phyloP scores from a whole-genome alignment of 2,329 filamentous ascomycete genomes.

The Metarhizium guizhouense region DNA sequence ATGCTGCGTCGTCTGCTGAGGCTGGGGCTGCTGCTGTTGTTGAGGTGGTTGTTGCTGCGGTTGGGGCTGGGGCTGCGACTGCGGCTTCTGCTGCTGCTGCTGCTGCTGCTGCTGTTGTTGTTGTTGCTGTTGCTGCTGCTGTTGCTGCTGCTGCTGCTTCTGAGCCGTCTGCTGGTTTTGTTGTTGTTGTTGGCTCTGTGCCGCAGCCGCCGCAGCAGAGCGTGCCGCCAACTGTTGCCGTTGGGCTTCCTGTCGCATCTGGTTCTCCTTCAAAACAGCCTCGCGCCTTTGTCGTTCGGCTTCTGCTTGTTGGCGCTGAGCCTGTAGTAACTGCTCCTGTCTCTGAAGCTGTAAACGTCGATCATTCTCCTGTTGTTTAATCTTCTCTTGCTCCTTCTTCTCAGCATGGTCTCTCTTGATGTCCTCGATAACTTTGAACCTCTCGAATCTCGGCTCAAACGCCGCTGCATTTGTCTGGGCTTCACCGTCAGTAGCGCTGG shows the following conservation, averaged over 20 bases:
- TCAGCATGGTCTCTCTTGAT: constrained; percentile 73
- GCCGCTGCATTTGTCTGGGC: constrained; percentile 60
- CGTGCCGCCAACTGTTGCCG: constrained; percentile 24
- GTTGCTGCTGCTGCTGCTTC: not conserved
- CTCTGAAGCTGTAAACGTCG: constrained; percentile 40
- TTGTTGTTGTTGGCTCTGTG: constrained; percentile 14
- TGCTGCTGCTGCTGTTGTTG: constrained; percentile 12
- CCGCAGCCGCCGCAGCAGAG: constrained; percentile 12
- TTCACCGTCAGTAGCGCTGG: constrained; percentile 57
- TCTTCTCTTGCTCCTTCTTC: constrained; percentile 67
- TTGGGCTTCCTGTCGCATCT: constrained; percentile 27
- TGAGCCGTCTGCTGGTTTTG: not conserved
- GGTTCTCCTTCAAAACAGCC: constrained; percentile 25
- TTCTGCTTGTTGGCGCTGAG: constrained; percentile 36
- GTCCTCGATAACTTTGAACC: constrained; percentile 83
- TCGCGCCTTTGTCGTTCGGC: constrained; percentile 32
- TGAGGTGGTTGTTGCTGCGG: constrained; percentile 2
- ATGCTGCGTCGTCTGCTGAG: constrained; percentile 20
- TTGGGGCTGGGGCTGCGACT: not conserved
- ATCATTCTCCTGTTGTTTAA: constrained; percentile 53
- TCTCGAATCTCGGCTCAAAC: constrained; percentile 80
- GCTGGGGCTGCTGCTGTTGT: constrained; percentile 1
- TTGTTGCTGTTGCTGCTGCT: not conserved
- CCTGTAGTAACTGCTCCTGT: constrained; percentile 32
- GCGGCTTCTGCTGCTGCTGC: constrained; percentile 12